Base-by-base conservation (phyloP, 2,329 filamentous ascomycete species). In the Chaetomiaceae sp. region DNA sequence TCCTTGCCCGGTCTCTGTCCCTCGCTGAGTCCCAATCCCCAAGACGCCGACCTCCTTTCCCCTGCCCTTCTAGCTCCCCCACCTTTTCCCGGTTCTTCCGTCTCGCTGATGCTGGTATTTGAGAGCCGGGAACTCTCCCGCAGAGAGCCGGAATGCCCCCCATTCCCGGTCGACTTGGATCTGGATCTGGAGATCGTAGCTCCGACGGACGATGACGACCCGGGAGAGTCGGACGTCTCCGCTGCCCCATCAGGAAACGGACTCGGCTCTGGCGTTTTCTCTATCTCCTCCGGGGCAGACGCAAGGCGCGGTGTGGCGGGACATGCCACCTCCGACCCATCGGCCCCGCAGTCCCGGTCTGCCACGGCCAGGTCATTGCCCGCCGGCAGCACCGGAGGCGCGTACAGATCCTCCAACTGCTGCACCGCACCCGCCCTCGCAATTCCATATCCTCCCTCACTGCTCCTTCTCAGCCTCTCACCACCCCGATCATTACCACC, bases 401-500 rank as follows among this genome's bases (percentile, higher is more conserved):
- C 8, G 11, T 25, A 7, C 17, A n/a, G 11, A 19, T 33, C 42
- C 27, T 4, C 42, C 42, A 20, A 4, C n/a, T 9, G 7, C 25
- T n/a, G 15, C 42, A 20, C n/a, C 3, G 37, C 7, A 11, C 22
- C 27, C 27, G 27, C 9, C 27, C 27, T 11, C 27, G 9, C 27
- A 9, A 31, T 11, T 12, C 27, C 9, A 9, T 11, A 23, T 9
- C 19, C 37, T 4, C 45, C 54, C 22, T 48, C 42, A 11, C 25
- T 39, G 8, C n/a, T 8, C 7, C 33, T n/a, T 8, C 33, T 34
- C 27, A 11, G 27, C 27, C 27, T 34, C 63, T 63, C 9, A 64
- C 66, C 12, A 71, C 69, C 5, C 8, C 12, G 8, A 15, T 12
- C 12, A 34, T 12, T 15, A 25, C 66, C 67, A 15, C 15, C 27